Conservation (phyloP, 2,329 filamentous ascomycete species). For the Colletotrichum endophyticum region DNA sequence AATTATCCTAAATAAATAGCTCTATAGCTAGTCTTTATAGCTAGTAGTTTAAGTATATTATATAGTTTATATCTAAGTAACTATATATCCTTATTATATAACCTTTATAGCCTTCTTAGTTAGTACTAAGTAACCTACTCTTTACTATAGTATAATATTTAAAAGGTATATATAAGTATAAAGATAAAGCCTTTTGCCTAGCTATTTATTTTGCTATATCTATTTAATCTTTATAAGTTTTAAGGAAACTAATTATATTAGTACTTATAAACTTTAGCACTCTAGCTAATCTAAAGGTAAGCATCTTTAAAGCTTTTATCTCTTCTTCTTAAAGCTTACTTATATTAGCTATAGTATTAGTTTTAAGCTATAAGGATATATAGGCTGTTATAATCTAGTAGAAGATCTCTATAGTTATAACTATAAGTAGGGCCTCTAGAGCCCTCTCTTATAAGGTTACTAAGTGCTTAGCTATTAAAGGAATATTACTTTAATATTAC, state of each 20-base stretch:
- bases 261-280: background rate
- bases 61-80: no score
- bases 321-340: background rate
- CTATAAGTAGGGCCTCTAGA: no score
- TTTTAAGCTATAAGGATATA: no score
- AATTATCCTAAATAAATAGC: no score
- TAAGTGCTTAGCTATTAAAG: no score
- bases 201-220: background rate
- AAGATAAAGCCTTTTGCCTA: background rate
- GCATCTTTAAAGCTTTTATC: background rate
- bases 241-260: background rate
- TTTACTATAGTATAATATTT: background rate
- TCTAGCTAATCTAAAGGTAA: background rate
- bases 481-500: no score
- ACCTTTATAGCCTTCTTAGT: background rate
- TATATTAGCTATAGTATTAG: no score
- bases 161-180: background rate
- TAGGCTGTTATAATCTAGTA: no score
- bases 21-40: no score
- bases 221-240: background rate
- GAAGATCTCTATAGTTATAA: no score
- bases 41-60: no score
- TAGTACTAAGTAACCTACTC: background rate
- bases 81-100: background rate
- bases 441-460: no score